Percentiles rank a stretch among this genome's conserved stretches.
These are phyloP conservation scores for Epichloe gansuensis DNA, from an alignment of 2,329 filamentous ascomycete genomes.

Conservation along the genomic window DNA sequence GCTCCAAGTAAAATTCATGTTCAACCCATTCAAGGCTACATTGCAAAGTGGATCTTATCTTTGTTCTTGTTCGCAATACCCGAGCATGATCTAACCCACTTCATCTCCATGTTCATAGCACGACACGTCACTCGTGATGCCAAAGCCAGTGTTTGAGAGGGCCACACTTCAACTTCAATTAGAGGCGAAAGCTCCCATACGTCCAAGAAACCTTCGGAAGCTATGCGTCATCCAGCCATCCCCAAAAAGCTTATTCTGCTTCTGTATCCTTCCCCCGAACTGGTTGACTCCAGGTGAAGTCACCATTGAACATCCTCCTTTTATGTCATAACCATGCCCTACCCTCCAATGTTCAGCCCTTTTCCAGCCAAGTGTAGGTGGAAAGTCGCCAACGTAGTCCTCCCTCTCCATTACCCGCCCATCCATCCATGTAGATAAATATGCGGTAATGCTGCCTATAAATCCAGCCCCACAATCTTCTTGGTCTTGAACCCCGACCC, in stretches of 20 bases:
- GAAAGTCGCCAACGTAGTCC: background rate
- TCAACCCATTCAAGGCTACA: too few species aligned
- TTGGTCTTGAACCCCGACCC: background rate
- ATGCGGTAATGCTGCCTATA: constrained; percentile 1
- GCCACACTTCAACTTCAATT: background rate
- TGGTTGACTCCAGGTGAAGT: background rate
- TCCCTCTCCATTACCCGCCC: background rate
- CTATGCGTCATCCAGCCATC: background rate
- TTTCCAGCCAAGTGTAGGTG: background rate
- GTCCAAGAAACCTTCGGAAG: background rate
- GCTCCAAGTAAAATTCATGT: too few species aligned
- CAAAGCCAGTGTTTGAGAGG: background rate
- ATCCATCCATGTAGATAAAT: background rate
- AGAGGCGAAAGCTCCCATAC: background rate
- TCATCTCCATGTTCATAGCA: too few species aligned
- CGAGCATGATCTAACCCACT: too few species aligned
- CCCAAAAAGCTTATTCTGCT: background rate
- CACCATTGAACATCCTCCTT: background rate
- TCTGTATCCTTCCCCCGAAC: background rate
- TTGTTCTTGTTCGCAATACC: too few species aligned
- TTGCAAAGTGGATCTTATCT: too few species aligned
- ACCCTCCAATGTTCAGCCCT: background rate
- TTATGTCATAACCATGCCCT: background rate
- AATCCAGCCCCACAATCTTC: background rate
- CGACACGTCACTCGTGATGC: background rate